Conservation (phyloP, 2,329 filamentous ascomycete genomes). For the Pestalotiopsis sp. region DNA sequence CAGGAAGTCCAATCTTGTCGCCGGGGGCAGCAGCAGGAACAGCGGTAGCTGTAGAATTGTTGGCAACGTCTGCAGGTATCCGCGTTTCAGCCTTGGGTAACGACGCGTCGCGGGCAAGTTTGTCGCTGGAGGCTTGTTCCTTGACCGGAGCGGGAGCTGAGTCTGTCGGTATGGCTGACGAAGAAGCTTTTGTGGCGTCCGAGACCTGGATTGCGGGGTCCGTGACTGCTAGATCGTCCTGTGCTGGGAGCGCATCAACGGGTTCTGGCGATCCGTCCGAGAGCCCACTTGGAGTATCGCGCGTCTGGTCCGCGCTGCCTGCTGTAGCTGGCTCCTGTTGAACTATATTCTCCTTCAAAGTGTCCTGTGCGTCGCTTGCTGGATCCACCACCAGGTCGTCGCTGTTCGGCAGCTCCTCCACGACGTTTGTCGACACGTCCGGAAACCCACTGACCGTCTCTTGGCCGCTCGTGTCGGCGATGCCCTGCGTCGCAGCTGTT, state of each 20-base stretch:
- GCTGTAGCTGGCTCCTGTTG: not conserved
- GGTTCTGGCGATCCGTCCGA: not conserved
- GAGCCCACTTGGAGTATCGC: not conserved
- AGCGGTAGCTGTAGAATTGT: not conserved
- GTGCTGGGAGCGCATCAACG: constrained; percentile 20
- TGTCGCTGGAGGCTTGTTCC: not conserved
- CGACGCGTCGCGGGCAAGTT: not conserved
- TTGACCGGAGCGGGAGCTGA: not conserved
- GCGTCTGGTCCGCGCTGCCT: not conserved
- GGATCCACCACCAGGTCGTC: not conserved
- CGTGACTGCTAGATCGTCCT: constrained; percentile 16
- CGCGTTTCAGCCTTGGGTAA: not conserved
- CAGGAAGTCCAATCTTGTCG: constrained; percentile 2
- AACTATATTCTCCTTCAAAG: not conserved
- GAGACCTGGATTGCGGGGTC: constrained; percentile 19
- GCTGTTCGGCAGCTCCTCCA: constrained; percentile 16
- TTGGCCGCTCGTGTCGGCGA: not conserved
- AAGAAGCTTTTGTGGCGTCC: constrained; percentile 13
- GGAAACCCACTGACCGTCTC: constrained; percentile 2
- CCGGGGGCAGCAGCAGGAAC: not conserved
- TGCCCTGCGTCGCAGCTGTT: not conserved
- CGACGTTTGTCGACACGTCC: not conserved
- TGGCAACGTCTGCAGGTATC: not conserved
- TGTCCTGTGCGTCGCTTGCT: not conserved
- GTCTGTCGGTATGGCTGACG: not conserved